A percentile compares a stretch with the other conserved stretches of the same genome.
These are phyloP conservation scores for Mucuna pruriens DNA, from an alignment of 306 rosid species.

Conservation along the genomic window DNA sequence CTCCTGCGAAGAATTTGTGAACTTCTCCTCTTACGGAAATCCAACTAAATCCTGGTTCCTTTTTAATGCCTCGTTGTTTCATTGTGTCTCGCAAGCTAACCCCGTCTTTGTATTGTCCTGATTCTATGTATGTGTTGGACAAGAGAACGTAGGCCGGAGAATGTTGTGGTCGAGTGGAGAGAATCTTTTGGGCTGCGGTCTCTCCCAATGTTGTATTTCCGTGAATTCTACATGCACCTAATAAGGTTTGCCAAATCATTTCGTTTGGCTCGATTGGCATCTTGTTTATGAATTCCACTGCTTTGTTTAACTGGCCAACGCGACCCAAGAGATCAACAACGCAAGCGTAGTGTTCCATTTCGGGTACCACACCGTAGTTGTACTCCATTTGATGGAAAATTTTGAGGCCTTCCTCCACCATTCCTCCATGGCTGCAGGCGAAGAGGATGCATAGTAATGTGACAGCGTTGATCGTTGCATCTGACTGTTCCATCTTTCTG, in stretches of 20 bases:
- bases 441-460: slow-evolving; percentile 72
- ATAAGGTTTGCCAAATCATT: slow-evolving; percentile 79
- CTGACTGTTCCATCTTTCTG: slow-evolving; percentile 59
- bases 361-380: slow-evolving; percentile 55
- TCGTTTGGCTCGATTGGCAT: slow-evolving; percentile 68
- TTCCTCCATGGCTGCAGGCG: slow-evolving; percentile 80
- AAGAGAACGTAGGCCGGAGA: slow-evolving; percentile 73
- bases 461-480: slow-evolving; percentile 55
- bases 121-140: slow-evolving; percentile 65
- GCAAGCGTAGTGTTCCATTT: slow-evolving; percentile 79
- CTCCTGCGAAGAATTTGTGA: slow-evolving; percentile 72
- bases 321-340: slow-evolving; percentile 78
- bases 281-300: slow-evolving; percentile 59
- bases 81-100: slow-evolving; percentile 55
- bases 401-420: slow-evolving; percentile 71
- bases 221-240: slow-evolving; percentile 82
- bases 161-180: slow-evolving; percentile 56
- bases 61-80: slow-evolving; percentile 69
- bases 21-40: slow-evolving; percentile 61
- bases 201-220: slow-evolving; percentile 69
- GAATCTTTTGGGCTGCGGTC: slow-evolving; percentile 66
- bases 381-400: slow-evolving; percentile 60
- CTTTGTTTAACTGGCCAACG: slow-evolving; percentile 60
- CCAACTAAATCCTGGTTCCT: slow-evolving; percentile 79
- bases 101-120: slow-evolving; percentile 60